These are phyloP conservation scores for Erodium maritimum DNA, from an alignment of 345 rosid species.

Conservation along the genomic window DNA sequence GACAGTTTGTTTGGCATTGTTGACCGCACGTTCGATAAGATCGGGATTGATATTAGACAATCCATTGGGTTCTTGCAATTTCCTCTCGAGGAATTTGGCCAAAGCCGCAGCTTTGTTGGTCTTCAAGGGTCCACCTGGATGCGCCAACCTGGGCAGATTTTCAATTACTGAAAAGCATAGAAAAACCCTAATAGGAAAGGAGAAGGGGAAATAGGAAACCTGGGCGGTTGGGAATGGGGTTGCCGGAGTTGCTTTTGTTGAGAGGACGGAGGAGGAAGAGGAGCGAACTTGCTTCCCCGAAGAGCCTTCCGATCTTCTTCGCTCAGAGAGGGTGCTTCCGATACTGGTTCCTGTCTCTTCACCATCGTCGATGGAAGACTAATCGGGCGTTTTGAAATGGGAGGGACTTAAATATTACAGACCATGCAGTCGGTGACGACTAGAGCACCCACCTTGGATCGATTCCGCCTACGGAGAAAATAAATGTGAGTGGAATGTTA, in stretches of 20 bases:
- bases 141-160: slow-evolving; percentile 49
- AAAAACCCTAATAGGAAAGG: too few species aligned
- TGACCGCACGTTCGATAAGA: slow-evolving; percentile 68
- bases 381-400: too few species aligned
- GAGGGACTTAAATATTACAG: too few species aligned
- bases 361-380: not conserved
- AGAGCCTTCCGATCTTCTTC: slow-evolving; percentile 88
- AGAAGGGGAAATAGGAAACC: not conserved
- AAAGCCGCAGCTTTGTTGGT: slow-evolving; percentile 92
- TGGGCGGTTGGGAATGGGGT: not conserved
- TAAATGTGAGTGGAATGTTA: too few species aligned
- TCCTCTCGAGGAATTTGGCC: slow-evolving; percentile 83
- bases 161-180: not conserved
- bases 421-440: too few species aligned
- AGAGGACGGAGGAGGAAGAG: slow-evolving; percentile 42
- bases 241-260: slow-evolving; percentile 37
- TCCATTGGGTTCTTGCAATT: slow-evolving; percentile 76
- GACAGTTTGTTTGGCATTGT: slow-evolving; percentile 55
- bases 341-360: slow-evolving; percentile 20
- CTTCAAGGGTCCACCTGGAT: slow-evolving; percentile 88
- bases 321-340: slow-evolving; percentile 19
- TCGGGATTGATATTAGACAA: slow-evolving; percentile 59
- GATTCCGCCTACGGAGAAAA: too few species aligned
- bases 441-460: too few species aligned
- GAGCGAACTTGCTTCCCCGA: slow-evolving; percentile 95